Conservation (phyloP, 208 protist species). For the Entamoeba histolytica region DNA sequence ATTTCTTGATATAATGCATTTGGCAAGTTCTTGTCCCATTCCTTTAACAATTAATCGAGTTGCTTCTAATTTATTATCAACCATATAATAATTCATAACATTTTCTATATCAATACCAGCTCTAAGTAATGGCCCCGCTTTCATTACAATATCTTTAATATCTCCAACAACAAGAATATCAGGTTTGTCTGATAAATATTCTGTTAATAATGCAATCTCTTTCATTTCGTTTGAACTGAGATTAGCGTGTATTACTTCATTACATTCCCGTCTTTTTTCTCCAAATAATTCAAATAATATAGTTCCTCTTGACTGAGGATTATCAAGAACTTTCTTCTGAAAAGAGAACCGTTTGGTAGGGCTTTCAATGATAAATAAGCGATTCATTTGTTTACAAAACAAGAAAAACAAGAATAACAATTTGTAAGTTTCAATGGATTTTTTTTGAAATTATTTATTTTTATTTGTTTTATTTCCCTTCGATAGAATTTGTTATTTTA, state of each 20-base stretch:
- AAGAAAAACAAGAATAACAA: no score
- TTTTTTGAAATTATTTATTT: no score
- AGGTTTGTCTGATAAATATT: not conserved
- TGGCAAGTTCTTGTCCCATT: not conserved
- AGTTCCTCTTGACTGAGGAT: not conserved
- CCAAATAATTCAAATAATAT: not conserved
- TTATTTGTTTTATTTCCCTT: no score
- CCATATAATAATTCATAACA: not conserved
- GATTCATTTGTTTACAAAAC: no score
- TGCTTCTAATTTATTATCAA: not conserved
- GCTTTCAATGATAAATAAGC: not conserved
- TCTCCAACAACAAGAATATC: not conserved
- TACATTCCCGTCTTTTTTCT: no score
- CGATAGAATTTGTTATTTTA: no score
- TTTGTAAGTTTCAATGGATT: no score
- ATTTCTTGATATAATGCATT: not conserved
- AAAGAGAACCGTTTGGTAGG: not conserved
- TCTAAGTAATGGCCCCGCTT: not conserved
- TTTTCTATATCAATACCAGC: not conserved
- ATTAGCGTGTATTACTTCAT: no score
- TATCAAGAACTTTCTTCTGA: not conserved
- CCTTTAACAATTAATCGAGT: not conserved
- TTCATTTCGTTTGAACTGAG: not conserved
- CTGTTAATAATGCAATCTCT: not conserved
- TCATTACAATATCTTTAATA: not conserved